Evolutionary conservation across 352 stramenopile species (phyloP), one percentile per base, ranked within the genome.

Genomic region (Globisporangium parvum): DNA sequence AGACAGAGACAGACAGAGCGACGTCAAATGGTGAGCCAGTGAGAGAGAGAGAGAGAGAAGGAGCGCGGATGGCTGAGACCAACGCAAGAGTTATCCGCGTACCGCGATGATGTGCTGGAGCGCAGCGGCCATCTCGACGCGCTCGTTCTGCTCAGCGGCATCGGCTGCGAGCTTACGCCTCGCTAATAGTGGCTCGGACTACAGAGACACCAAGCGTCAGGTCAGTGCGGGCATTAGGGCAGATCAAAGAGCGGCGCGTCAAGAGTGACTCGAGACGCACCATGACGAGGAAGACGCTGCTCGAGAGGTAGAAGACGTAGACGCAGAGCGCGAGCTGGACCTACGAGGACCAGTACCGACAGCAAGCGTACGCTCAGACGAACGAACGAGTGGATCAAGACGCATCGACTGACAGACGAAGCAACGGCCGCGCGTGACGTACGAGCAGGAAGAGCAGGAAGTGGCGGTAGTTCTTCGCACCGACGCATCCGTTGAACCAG

Each of bases 401-500:
- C 4, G 6, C 20, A 44, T 8, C 3, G 18, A n/a, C 35, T 8
- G 21, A 28, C 12, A 40, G 11, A 42, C 2, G 11, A n/a, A 42
- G 37, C 37, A 14, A 10, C 14, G 17, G 37, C 3, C 2, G 12
- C 37, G 14, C 17, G 2, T 14, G 14, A 51, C 47, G 47, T 21
- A 51, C 47, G 6, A 73, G 40, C 5, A 94, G 57, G 64, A 94
- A 94, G 48, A 73, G 77, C 21, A 75, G 76, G 65, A 92, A 92
- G 65, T 51, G 31, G 15, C 47, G 21, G 26, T 51, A 51, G 47
- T 94, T 94, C 37, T 82, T 78, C 45, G 77, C 83, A 18, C 85
- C 85, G 17, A 94, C 79, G 45, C 85, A 94, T 39, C 78, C 71
- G 58, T 94, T 93, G 63, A 94, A 87, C 84, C 84, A 94, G 37